phyloP scores from a whole-genome alignment of 176 grass and related monocot genomes.

The Hordeum marinum region DNA sequence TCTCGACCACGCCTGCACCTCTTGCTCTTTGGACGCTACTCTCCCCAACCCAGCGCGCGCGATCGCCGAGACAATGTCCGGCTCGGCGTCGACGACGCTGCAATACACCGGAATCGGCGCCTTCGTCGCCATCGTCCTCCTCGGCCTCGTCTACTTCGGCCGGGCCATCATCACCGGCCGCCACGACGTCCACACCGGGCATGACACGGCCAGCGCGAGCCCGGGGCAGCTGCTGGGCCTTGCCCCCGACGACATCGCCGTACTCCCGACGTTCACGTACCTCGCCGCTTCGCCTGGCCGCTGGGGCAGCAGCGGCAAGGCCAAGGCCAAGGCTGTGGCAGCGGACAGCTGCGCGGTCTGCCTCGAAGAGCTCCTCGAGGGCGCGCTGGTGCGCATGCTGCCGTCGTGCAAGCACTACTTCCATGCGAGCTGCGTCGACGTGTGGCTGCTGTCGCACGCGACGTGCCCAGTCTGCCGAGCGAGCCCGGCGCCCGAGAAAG shows the following conservation, averaged over 20 bases:
- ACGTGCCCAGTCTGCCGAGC: constrained; percentile 43
- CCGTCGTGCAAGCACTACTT: constrained; percentile 58
- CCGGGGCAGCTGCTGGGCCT: constrained; percentile 10
- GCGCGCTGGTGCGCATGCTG: constrained; percentile 39
- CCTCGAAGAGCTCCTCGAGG: constrained; percentile 35
- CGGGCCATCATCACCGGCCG: background rate
- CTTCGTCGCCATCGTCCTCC: constrained; percentile 41
- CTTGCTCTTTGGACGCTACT: background rate
- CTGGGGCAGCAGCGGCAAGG: background rate
- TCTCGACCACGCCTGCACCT: background rate
- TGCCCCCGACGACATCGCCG: constrained; percentile 27
- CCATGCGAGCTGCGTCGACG: constrained; percentile 49
- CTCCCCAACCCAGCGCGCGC: background rate
- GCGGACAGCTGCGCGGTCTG: constrained; percentile 45
- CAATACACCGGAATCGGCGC: constrained; percentile 34
- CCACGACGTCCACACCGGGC: background rate
- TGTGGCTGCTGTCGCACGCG: constrained; percentile 46
- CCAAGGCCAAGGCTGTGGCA: background rate
- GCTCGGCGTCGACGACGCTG: constrained; percentile 8
- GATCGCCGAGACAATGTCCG: background rate
- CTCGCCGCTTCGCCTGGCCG: background rate
- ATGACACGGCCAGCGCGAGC: background rate
- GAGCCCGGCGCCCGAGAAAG: constrained; percentile 15
- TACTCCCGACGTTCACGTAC: constrained; percentile 54
- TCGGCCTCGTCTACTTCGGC: constrained; percentile 12